Base-by-base conservation (phyloP, 305 asterid genomes). In the Fraxinus baroniana region DNA sequence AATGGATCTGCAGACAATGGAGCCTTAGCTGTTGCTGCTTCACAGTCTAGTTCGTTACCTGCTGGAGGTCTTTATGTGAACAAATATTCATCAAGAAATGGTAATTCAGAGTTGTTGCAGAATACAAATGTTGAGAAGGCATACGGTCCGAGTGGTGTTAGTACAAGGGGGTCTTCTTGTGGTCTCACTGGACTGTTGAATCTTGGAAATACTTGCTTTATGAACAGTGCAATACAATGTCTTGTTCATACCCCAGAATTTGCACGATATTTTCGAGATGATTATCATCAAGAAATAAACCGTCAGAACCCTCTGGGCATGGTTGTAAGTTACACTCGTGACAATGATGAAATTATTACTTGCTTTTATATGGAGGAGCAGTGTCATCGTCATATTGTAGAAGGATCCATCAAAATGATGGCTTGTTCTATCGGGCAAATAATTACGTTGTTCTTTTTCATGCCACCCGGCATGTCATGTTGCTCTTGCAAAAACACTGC, bases 181-280 rank as follows among this genome's bases (percentile, higher is more conserved):
- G 99, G 98, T 85, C 95, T 97, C 86, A 97, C 93, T 86, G 99
- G 99, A 74, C 87, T 97, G 89, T 64, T 92, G 91, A 97, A 97
- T 89, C 97, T 94, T 87, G 99, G 99, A 79, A 97, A 97, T 79
- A 97, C 99, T 81, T 97, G 99, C 91, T 97, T 94, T 83, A 97
- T 97, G 99, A 97, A 97, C 80, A 93, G 98, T 86, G 98, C 99
- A 78, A 94, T 97, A 83, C 99, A 97, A 83, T 97, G 99, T 89
- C 98, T 97, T 33, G 98, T 94, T 80, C 99, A 97, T 84, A 97
- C 99, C 36, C 98, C 98, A 18, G 98, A 97, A 87, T 93, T 97
- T 86, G 92, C 99, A 82, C 90, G 88, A 79, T 97, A 93, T 89
- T 97, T 97, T 87, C 97, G 94, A 81, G 98, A 97, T 80, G 98